These are phyloP conservation scores for Cucurbita moschata DNA, from an alignment of 306 rosid species.

Conservation along the genomic window DNA sequence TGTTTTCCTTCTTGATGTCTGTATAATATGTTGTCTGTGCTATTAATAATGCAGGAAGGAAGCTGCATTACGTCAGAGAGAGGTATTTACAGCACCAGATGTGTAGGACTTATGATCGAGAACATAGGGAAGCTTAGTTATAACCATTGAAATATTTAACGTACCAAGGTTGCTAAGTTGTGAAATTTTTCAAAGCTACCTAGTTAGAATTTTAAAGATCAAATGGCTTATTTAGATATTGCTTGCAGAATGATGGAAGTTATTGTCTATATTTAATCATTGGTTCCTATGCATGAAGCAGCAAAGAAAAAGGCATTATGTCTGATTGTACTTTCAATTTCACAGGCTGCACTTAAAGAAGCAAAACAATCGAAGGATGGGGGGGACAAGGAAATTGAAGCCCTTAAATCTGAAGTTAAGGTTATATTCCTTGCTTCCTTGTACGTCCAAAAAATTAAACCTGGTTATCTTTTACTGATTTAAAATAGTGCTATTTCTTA, in stretches of 20 bases:
- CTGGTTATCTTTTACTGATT: neutral
- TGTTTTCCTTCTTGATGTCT: constrained; percentile 8
- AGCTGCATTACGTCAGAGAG: constrained; percentile 79
- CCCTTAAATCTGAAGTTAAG: constrained; percentile 45
- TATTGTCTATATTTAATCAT: neutral
- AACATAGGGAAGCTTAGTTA: neutral
- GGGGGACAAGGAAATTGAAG: constrained; percentile 45
- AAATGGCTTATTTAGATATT: neutral
- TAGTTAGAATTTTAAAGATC: neutral
- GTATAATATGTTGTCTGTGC: constrained; percentile 8
- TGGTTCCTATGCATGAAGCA: neutral
- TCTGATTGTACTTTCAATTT: constrained; percentile 7
- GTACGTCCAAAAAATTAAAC: neutral
- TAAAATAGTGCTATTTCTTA: constrained; percentile 8
- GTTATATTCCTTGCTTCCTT: constrained; percentile 24
- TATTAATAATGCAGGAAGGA: constrained; percentile 59
- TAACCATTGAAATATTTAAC: neutral
- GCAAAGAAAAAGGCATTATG: neutral
- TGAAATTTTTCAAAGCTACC: neutral
- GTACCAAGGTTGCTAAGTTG: neutral
- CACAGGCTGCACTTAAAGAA: constrained; percentile 78
- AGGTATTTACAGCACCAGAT: constrained; percentile 30
- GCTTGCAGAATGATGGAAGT: neutral
- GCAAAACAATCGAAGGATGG: constrained; percentile 55
- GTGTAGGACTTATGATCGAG: neutral